Evolutionary conservation across 225 moss, liverwort and hornwort species (phyloP).

Genomic region (Takakia lepidozioides): DNA sequence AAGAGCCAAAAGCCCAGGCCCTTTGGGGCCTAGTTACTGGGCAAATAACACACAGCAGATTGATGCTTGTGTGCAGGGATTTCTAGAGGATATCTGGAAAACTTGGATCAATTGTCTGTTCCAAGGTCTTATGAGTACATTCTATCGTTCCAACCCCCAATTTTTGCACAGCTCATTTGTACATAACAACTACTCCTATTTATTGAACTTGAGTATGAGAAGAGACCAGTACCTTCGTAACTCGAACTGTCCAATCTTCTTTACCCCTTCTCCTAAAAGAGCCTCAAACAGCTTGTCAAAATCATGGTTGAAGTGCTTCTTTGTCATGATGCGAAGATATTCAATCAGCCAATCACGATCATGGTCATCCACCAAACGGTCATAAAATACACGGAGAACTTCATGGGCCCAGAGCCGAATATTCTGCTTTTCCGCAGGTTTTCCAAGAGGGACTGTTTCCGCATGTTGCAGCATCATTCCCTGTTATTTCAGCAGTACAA

Average conservation of each 20-base stretch:
- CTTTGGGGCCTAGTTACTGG: too few relatives aligned
- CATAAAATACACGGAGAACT: conserved; percentile 77
- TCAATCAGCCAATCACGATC: conserved; percentile 79
- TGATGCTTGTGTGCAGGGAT: too few relatives aligned
- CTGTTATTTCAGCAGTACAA: too few relatives aligned
- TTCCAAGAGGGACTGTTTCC: conserved; percentile 41
- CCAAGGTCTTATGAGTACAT: too few relatives aligned
- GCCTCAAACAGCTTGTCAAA: conserved; percentile 60
- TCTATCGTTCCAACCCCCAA: too few relatives aligned
- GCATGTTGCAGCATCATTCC: conserved; percentile 91
- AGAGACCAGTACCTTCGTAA: conserved; percentile 61
- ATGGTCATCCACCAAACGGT: conserved; percentile 70
- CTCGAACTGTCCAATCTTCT: conserved; percentile 49
- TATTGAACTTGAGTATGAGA: too few relatives aligned
- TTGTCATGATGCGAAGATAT: conserved; percentile 28
- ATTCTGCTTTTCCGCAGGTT: conserved; percentile 58
- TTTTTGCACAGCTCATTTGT: too few relatives aligned
- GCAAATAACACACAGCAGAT: too few relatives aligned
- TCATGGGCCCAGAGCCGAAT: conserved; percentile 82
- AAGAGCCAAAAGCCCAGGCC: too few relatives aligned
- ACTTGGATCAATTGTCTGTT: too few relatives aligned
- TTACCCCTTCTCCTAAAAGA: conserved; percentile 16
- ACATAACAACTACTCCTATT: too few relatives aligned
- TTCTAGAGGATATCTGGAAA: too few relatives aligned
- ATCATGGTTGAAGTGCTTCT: conserved; percentile 52